Conservation (phyloP, 2,329 filamentous ascomycete genomes). For the Microsporum ferrugineum region DNA sequence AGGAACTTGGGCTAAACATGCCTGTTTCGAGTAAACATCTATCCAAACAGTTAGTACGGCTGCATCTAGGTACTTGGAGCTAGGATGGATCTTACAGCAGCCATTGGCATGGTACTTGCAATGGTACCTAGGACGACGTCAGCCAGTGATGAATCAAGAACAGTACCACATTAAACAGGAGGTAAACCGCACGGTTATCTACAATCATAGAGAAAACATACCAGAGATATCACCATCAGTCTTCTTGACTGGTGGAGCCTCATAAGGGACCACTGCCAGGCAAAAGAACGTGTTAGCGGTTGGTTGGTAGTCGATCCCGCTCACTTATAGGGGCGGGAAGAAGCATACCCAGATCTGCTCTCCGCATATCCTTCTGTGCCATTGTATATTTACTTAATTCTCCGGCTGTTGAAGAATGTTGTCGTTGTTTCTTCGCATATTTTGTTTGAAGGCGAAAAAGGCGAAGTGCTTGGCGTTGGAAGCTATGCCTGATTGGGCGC, state of each 20-base stretch:
- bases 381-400: constrained; percentile 30
- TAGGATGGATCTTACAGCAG: constrained; percentile 48
- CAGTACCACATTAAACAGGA: constrained; percentile 8
- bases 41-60: neutral
- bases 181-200: neutral
- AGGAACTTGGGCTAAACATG: constrained; percentile 32
- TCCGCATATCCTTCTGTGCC: constrained; percentile 63
- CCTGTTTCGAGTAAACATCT: constrained; percentile 87
- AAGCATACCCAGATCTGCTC: constrained; percentile 57
- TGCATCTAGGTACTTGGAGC: neutral
- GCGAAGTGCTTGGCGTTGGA: neutral
- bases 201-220: constrained; percentile 31
- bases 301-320: neutral
- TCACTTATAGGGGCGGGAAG: neutral
- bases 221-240: constrained; percentile 59
- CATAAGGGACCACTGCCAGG: constrained; percentile 72
- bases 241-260: constrained; percentile 59
- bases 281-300: neutral
- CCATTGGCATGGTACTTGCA: constrained; percentile 82
- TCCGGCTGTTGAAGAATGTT: neutral
- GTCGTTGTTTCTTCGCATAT: neutral
- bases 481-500: neutral
- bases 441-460: neutral
- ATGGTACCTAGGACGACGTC: constrained; percentile 40
- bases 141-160: neutral